These are phyloP conservation scores for Pseudocercospora pini-densiflorae DNA, from an alignment of 2,329 filamentous ascomycete species.

Conservation along the genomic window DNA sequence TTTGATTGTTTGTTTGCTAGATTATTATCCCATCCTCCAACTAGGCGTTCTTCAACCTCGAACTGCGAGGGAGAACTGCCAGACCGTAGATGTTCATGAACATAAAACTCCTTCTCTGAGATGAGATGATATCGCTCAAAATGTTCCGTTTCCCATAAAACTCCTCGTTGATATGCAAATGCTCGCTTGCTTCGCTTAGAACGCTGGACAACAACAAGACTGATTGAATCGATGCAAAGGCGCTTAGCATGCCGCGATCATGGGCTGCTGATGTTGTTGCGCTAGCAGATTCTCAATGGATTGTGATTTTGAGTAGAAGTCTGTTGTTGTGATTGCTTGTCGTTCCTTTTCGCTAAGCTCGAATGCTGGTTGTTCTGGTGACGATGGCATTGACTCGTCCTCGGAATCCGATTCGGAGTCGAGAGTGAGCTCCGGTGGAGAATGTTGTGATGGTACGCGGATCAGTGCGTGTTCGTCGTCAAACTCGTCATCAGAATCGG, in stretches of 20 bases:
- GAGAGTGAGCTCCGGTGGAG: slow-evolving; percentile 55
- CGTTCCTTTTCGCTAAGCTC: slow-evolving; percentile 53
- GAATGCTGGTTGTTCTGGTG: slow-evolving; percentile 50
- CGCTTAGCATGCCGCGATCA: slow-evolving; percentile 47
- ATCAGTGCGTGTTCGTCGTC: slow-evolving; percentile 50
- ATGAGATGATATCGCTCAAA: slow-evolving; percentile 28
- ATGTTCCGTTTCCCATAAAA: slow-evolving; percentile 24
- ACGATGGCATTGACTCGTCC: slow-evolving; percentile 54
- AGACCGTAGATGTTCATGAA: not conserved
- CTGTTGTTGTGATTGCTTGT: slow-evolving; percentile 51
- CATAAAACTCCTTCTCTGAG: slow-evolving; percentile 17
- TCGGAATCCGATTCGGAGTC: slow-evolving; percentile 50
- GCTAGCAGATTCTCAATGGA: slow-evolving; percentile 40
- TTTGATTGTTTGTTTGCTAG: not conserved
- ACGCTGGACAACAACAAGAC: slow-evolving; percentile 31
- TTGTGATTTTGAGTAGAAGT: slow-evolving; percentile 46
- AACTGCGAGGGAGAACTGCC: slow-evolving; percentile 10
- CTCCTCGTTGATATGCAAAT: slow-evolving; percentile 25
- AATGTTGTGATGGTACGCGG: slow-evolving; percentile 49
- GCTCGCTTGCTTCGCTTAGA: slow-evolving; percentile 30
- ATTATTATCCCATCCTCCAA: not conserved
- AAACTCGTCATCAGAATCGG: slow-evolving; percentile 52
- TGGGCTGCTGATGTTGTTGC: slow-evolving; percentile 44
- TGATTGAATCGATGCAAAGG: slow-evolving; percentile 28
- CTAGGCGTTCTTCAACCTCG: slow-evolving; percentile 13